Evolutionary conservation across 306 rosid species (phyloP).

Genomic region (Lupinus albus): DNA sequence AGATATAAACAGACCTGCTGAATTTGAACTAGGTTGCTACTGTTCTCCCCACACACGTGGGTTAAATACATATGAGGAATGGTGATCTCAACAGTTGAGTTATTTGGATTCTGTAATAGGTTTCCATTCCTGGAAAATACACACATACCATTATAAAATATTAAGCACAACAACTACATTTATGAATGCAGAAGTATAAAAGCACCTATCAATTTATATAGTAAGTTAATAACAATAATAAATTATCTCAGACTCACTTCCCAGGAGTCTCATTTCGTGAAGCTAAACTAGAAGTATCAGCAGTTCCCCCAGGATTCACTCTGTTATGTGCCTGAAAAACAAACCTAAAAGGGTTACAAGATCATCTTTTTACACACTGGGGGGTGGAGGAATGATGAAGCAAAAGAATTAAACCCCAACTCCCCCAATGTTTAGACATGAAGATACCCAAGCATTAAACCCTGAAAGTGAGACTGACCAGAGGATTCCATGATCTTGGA

Average conservation of each 20-base stretch:
- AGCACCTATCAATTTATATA: slow-evolving; percentile 5
- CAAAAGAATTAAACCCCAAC: background rate
- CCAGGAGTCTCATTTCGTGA: slow-evolving; percentile 57
- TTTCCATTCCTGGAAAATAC: slow-evolving; percentile 52
- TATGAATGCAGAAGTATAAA: slow-evolving; percentile 3
- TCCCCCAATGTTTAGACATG: background rate
- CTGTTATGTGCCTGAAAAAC: slow-evolving; percentile 61
- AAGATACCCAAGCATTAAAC: slow-evolving; percentile 27
- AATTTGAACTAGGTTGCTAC: slow-evolving; percentile 62
- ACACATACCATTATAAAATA: slow-evolving; percentile 13
- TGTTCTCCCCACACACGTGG: slow-evolving; percentile 73
- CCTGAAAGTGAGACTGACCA: slow-evolving; percentile 47
- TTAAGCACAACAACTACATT: background rate
- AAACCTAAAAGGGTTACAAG: slow-evolving; percentile 19
- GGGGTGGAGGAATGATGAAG: background rate
- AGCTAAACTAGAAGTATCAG: slow-evolving; percentile 57
- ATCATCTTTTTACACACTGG: slow-evolving; percentile 11
- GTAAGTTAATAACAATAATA: background rate
- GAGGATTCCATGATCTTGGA: slow-evolving; percentile 75
- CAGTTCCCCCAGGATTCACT: slow-evolving; percentile 57
- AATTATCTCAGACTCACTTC: slow-evolving; percentile 53
- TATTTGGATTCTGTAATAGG: slow-evolving; percentile 49
- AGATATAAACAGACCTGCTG: slow-evolving; percentile 58
- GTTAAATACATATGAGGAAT: slow-evolving; percentile 61
- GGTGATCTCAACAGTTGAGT: slow-evolving; percentile 59